Conservation (phyloP, 176 grass and related monocot genomes). For the Carex scoparia region DNA sequence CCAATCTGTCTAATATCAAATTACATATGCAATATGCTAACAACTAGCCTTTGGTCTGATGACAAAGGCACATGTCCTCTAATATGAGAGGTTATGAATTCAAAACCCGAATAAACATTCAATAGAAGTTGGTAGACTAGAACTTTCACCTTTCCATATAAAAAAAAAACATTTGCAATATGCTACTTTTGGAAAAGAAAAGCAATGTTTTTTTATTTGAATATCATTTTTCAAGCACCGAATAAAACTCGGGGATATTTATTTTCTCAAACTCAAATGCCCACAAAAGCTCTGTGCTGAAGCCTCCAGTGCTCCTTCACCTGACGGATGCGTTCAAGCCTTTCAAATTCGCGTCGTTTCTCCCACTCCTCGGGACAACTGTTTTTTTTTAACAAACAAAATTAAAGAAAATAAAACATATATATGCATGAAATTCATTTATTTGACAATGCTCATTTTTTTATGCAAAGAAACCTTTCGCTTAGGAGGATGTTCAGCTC, state of each 20-base stretch:
- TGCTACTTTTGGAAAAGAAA: not conserved
- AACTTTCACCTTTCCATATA: too few relatives aligned
- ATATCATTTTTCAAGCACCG: not conserved
- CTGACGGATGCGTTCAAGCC: conserved; percentile 57
- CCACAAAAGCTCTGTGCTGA: conserved; percentile 58
- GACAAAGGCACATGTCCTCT: too few relatives aligned
- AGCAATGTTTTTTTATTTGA: not conserved
- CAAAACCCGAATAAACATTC: too few relatives aligned
- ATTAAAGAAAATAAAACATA: not conserved
- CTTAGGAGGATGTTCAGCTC: conserved; percentile 73
- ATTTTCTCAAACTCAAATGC: conserved; percentile 34
- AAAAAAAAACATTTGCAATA: not conserved
- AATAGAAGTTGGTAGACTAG: too few relatives aligned
- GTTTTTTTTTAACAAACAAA: conserved; percentile 1
- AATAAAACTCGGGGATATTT: not conserved
- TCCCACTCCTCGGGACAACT: conserved; percentile 85
- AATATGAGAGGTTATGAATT: too few relatives aligned
- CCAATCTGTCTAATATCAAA: not conserved
- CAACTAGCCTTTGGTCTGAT: too few relatives aligned
- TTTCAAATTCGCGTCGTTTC: conserved; percentile 44
- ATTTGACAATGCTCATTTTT: not conserved
- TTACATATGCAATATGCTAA: not conserved
- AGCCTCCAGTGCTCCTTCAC: conserved; percentile 74
- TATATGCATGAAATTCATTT: not conserved
- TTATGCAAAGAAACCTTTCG: conserved; percentile 37